Base-by-base conservation (phyloP, 495 filamentous ascomycete genomes). In the Pseudevernia furfuracea region DNA sequence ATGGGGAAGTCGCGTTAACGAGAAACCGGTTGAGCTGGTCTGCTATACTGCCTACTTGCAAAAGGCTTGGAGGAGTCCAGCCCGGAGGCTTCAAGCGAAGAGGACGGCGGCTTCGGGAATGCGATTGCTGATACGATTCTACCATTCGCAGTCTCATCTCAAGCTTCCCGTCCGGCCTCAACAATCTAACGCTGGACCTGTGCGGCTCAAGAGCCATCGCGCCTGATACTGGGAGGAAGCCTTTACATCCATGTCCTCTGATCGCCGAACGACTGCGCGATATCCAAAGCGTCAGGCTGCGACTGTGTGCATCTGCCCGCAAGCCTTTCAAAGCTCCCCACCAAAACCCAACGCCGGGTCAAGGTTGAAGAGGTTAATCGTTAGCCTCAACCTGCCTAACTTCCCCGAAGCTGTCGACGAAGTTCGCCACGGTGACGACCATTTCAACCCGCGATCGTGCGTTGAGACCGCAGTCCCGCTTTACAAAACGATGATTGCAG, bases 31-130 rank as follows among this genome's bases (percentile, higher is more conserved):
- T 19, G 52, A 58, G 23, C 55, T 63, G 38, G 52, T n/a, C 32
- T 48, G 52, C 36, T 23, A 41, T 41, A 19, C 28, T 63, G 3
- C n/a, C 28, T 25, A 23, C 23, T 23, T 44, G 7, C 14, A 17
- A 63, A 49, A 49, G 15, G 23, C 7, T 21, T 58, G 39, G 32
- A 58, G 25, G 61, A 63, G 32, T 34, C 58, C 15, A 58, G 53
- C 44, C 10, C 58, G 9, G 55, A 63, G 10, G 61, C 61, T 12
- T 58, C 61, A 17, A 63, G 61, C 32, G 61, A 63, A 39, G n/a
- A n/a, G n/a, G n/a, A n/a, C n/a, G n/a, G n/a, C n/a, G n/a, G n/a
- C n/a, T n/a, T n/a, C n/a, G 39, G 5, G 28, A 53, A 11, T 63
- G 52, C 38, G 61, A 63, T 15, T 63, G 58, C 25, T 5, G 58